phyloP scores from a whole-genome alignment of 2,329 filamentous ascomycete genomes.

The Venturia aucupariae region DNA sequence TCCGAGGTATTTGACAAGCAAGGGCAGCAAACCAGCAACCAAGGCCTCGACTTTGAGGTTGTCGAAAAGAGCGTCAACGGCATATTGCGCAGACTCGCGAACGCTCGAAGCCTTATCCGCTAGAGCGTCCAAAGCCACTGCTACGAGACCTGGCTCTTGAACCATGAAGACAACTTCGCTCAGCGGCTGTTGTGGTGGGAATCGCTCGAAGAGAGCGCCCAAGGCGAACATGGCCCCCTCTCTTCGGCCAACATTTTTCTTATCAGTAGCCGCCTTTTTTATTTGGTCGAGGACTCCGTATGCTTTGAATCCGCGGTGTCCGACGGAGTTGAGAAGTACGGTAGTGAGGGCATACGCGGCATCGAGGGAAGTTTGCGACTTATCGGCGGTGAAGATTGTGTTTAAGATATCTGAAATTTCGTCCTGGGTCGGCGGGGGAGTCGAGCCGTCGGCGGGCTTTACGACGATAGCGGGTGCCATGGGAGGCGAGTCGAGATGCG shows the following conservation, averaged over 20 bases:
- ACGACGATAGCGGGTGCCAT: slow-evolving; percentile 39
- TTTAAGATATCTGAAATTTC: slow-evolving; percentile 35
- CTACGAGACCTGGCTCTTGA: slow-evolving; percentile 67
- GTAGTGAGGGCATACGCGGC: slow-evolving; percentile 57
- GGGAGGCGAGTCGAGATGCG: slow-evolving; percentile 42
- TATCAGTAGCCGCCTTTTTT: slow-evolving; percentile 76
- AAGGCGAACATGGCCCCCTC: slow-evolving; percentile 94
- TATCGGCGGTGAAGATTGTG: slow-evolving; percentile 40
- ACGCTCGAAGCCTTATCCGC: slow-evolving; percentile 86
- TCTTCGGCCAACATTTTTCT: slow-evolving; percentile 78
- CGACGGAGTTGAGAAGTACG: slow-evolving; percentile 54
- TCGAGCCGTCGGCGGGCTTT: slow-evolving; percentile 31
- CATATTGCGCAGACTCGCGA: slow-evolving; percentile 86
- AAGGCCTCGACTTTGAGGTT: slow-evolving; percentile 74
- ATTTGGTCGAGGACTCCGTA: slow-evolving; percentile 56
- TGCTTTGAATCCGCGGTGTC: slow-evolving; percentile 50
- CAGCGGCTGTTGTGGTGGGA: slow-evolving; percentile 66
- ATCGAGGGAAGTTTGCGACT: slow-evolving; percentile 49
- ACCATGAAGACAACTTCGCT: slow-evolving; percentile 75
- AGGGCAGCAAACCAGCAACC: slow-evolving; percentile 71
- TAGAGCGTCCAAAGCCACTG: slow-evolving; percentile 70
- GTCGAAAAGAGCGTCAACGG: slow-evolving; percentile 77
- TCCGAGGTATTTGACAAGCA: slow-evolving; percentile 63
- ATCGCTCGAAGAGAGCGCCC: slow-evolving; percentile 85
- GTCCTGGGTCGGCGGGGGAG: slow-evolving; percentile 35